These are phyloP conservation scores for Metschnikowia reukaufii DNA, from an alignment of 805 yeast species.

Conservation along the genomic window DNA sequence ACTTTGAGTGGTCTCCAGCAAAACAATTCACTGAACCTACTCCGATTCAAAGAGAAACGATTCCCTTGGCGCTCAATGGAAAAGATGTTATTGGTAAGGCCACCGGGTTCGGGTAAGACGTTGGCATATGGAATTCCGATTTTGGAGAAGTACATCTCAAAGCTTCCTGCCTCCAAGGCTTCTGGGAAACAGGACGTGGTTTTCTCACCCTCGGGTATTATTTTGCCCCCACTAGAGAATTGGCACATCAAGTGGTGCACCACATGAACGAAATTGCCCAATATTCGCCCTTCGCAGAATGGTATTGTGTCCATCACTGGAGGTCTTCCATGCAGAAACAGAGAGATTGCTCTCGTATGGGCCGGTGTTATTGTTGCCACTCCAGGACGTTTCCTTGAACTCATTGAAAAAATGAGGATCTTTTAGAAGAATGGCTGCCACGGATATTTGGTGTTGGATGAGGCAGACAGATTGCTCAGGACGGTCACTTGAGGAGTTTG, in stretches of 20 bases:
- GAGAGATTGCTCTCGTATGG: conserved; percentile 71
- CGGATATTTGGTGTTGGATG: conserved; percentile 75
- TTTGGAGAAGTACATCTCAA: conserved; percentile 58
- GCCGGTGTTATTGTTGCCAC: conserved; percentile 90
- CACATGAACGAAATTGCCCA: conserved; percentile 64
- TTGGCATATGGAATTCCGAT: conserved; percentile 94
- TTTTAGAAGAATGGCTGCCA: conserved; percentile 42
- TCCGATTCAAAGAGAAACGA: conserved; percentile 72
- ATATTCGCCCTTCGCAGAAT: conserved; percentile 49
- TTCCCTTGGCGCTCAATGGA: conserved; percentile 73
- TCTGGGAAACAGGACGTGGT: conserved; percentile 1
- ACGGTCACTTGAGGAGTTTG: conserved; percentile 94
- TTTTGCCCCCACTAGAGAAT: conserved; percentile 94
- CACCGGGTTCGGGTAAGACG: conserved; percentile 96
- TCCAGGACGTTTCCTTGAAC: conserved; percentile 88
- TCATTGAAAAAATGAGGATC: conserved; percentile 59
- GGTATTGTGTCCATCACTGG: conserved; percentile 85
- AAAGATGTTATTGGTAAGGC: conserved; percentile 93
- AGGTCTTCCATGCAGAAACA: conserved; percentile 93
- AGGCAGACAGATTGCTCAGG: conserved; percentile 92
- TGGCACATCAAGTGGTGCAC: conserved; percentile 88
- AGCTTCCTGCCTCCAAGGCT: background rate
- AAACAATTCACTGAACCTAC: conserved; percentile 71
- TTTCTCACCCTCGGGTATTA: conserved; percentile 61
- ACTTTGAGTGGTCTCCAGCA: conserved; percentile 61